Base-by-base conservation (phyloP, 179 eudicot species). In the Spergularia azorica region DNA sequence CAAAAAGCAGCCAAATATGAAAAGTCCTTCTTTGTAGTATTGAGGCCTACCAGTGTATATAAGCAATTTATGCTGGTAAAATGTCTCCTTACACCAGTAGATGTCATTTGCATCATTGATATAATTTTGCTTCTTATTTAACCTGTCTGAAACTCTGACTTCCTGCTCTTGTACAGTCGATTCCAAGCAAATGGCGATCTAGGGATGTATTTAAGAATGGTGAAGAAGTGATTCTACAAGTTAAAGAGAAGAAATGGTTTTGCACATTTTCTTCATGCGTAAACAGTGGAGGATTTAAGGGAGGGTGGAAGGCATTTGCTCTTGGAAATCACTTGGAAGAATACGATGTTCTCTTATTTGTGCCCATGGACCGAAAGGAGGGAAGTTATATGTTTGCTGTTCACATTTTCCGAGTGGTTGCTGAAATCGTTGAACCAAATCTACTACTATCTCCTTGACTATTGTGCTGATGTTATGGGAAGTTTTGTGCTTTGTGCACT, bases 401-500 rank as follows among this genome's bases (percentile, higher is more conserved):
- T 32, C 58, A 7, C 60, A 76, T 76, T 14, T 76, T 67, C 15
- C 73, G 67, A 60, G 79, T 76, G 7, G 79, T 68, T 68, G 38
- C 54, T 58, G 73, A 76, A 59, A 43, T 59, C n/a, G 52, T 60
- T 58, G 64, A 64, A 2, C 66, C 54, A 17, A 75, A 21, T 38
- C 54, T 48, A 9, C 54, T 48, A 9, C n/a, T 55, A 17, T 17
- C 55, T 14, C n/a, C n/a, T 61, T 61, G 65, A 61, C 20, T 26
- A 61, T 3, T 11, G 20, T 0, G 50, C 9, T 95, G 67, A 18
- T 90, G 5, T 85, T 80, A 46, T 95, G 97, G 97, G 97, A 90
- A 79, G 62, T 70, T 20, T 60, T 90, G 14, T 95, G 98, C 80
- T 63, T 74, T 1, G 55, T 89, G 76, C 97, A 95, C 84, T 91